These are phyloP conservation scores for Dendrocalamus latiflorus DNA, from an alignment of 202 grass and related monocot species.

Conservation along the genomic window DNA sequence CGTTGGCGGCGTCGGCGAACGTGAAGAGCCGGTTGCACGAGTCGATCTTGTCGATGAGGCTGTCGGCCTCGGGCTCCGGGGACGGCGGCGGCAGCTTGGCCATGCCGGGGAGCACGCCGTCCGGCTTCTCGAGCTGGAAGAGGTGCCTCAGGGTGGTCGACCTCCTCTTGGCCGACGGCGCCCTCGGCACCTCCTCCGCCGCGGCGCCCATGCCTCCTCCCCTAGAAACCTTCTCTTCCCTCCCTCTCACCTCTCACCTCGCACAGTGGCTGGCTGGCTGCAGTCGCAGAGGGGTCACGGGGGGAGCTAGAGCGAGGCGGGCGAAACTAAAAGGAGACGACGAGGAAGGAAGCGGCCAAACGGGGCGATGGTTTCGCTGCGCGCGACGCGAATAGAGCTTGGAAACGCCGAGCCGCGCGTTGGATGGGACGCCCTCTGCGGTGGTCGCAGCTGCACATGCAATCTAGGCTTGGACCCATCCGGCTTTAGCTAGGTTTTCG, in stretches of 20 bases:
- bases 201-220: slow-evolving; percentile 43
- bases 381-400: not conserved
- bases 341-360: slow-evolving; percentile 9
- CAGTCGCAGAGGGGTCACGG: slow-evolving; percentile 9
- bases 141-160: slow-evolving; percentile 73
- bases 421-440: not conserved
- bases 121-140: slow-evolving; percentile 52
- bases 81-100: slow-evolving; percentile 43
- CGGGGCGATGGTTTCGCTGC: slow-evolving; percentile 35
- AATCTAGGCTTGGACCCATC: slow-evolving; percentile 1
- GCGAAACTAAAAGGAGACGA: not conserved
- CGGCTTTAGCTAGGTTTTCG: not conserved
- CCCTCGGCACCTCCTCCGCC: not conserved
- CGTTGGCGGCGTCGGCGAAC: slow-evolving; percentile 20
- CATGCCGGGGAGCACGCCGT: not conserved
- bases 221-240: not conserved
- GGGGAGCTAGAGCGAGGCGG: not conserved
- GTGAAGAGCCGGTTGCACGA: slow-evolving; percentile 54
- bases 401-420: slow-evolving; percentile 29
- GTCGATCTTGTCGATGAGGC: slow-evolving; percentile 51
- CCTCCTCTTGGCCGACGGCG: slow-evolving; percentile 19
- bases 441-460: not conserved
- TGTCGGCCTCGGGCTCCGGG: slow-evolving; percentile 40
- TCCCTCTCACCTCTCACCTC: not conserved
- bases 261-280: not conserved